Base-by-base conservation (phyloP, 768 basidiomycete genomes). In the Leccinellum luteum region DNA sequence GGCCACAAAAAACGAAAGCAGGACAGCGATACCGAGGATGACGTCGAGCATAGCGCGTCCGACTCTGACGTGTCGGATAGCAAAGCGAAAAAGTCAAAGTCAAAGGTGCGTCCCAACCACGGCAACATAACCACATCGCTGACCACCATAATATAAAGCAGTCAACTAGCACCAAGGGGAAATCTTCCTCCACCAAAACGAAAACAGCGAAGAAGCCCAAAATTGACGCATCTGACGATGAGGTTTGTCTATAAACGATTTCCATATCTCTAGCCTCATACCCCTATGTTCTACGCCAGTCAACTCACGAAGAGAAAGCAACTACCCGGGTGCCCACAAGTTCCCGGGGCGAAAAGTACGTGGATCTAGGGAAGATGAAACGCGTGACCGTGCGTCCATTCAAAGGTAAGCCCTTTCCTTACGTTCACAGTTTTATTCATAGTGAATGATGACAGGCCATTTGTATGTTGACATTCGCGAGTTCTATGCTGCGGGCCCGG, bases 361-460 rank as follows among this genome's bases (percentile, higher is more conserved):
- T 90, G 43, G 84, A 88, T 31, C 65, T 91, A 14, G 89, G 90
- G 4, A 90, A 86, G 73, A 89, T 85, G 67, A 85, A 80, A 69
- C 85, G 87, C 6, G 87, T 77, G 3, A 80, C 85, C 2, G 83
- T 89, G 3, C 72, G 74, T 14, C 54, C 48, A 62, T 81, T 81
- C 73, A 81, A 81, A 69, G 79, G 80, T 75, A 65, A 32, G 34
- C 44, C 9, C 31, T 55, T 52, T 23, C 19, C n/a, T 14, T 4
- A 35, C 14, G 5, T 48, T 19, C 6, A 17, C 14, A 73, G 34
- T 61, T 38, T 78, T 76, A 71, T 77, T 43, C 51, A 68, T 23
- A 19, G n/a, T 21, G 23, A 28, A 45, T 32, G 19, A 50, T 47
- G n/a, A n/a, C n/a, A 78, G 87, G 85, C 8, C 76, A 71, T 1